Conservation (phyloP, 768 basidiomycete species). For the Pilatotrama ljubarskyi region DNA sequence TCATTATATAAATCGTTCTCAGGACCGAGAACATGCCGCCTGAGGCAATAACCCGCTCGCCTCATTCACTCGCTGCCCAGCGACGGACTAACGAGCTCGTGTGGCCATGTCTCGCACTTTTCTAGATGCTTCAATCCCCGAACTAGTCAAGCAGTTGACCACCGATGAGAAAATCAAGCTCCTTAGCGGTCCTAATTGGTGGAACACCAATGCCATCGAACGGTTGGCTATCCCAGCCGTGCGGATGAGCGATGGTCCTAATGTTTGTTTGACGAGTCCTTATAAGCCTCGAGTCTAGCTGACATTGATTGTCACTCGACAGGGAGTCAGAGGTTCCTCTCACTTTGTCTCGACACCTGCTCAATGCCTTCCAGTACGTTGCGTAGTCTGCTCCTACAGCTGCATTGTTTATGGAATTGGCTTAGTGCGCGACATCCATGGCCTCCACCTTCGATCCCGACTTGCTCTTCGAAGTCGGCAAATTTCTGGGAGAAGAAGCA, state of each 20-base stretch:
- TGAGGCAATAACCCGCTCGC: neutral
- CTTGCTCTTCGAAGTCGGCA: constrained; percentile 54
- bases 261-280: constrained; percentile 36
- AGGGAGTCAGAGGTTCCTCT: constrained; percentile 69
- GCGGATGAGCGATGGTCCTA: constrained; percentile 74
- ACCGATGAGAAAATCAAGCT: constrained; percentile 65
- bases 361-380: constrained; percentile 60
- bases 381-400: no score
- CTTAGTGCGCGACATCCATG: constrained; percentile 65
- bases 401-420: no score
- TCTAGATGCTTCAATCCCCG: constrained; percentile 52
- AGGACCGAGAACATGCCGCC: neutral
- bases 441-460: constrained; percentile 70
- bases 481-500: constrained; percentile 62
- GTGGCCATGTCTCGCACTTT: constrained; percentile 42
- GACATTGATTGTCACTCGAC: neutral
- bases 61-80: neutral
- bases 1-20: neutral
- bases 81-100: neutral
- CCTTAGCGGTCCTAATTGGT: constrained; percentile 67
- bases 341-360: constrained; percentile 66
- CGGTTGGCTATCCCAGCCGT: constrained; percentile 64
- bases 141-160: constrained; percentile 52
- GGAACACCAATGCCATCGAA: constrained; percentile 61
- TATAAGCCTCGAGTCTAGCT: neutral